A percentile compares a stretch with the other conserved stretches of the same genome.
These are phyloP conservation scores for Aquilaria sinensis DNA, from an alignment of 345 rosid genomes.

Conservation along the genomic window DNA sequence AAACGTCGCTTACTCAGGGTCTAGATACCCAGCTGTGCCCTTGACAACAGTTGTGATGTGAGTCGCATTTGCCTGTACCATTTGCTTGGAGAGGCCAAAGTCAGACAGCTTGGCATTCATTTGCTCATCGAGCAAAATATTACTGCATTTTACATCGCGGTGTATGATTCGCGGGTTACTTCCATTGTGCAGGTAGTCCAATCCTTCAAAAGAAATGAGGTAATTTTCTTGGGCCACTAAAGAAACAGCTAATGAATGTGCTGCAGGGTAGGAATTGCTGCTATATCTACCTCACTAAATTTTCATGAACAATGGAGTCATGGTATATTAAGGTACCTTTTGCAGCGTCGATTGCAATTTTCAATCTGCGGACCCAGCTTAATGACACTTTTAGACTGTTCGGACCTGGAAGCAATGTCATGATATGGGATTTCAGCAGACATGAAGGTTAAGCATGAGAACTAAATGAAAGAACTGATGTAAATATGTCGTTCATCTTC, in stretches of 20 bases:
- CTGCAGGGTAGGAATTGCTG: background rate
- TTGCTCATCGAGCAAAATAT: slow-evolving; percentile 72
- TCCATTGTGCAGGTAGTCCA: slow-evolving; percentile 89
- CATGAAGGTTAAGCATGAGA: background rate
- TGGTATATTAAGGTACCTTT: slow-evolving; percentile 44
- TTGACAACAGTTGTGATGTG: slow-evolving; percentile 90
- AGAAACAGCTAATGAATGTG: background rate
- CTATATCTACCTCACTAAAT: background rate
- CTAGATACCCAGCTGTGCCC: slow-evolving; percentile 94
- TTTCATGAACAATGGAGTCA: background rate
- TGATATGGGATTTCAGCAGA: background rate
- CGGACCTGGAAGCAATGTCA: slow-evolving; percentile 35
- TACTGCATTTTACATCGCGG: slow-evolving; percentile 83
- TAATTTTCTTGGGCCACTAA: background rate
- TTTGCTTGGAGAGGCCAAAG: slow-evolving; percentile 79
- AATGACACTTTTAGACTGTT: slow-evolving; percentile 45
- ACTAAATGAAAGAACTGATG: background rate
- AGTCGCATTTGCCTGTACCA: slow-evolving; percentile 62
- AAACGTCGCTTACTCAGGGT: slow-evolving; percentile 71
- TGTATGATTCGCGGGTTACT: slow-evolving; percentile 86
- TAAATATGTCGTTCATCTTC: background rate
- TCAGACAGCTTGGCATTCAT: slow-evolving; percentile 82
- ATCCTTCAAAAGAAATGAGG: slow-evolving; percentile 37
- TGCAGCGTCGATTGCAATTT: slow-evolving; percentile 89
- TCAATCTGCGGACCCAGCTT: slow-evolving; percentile 90